Conservation (phyloP, 345 rosid species). For the Eucalyptus cladocalyx region DNA sequence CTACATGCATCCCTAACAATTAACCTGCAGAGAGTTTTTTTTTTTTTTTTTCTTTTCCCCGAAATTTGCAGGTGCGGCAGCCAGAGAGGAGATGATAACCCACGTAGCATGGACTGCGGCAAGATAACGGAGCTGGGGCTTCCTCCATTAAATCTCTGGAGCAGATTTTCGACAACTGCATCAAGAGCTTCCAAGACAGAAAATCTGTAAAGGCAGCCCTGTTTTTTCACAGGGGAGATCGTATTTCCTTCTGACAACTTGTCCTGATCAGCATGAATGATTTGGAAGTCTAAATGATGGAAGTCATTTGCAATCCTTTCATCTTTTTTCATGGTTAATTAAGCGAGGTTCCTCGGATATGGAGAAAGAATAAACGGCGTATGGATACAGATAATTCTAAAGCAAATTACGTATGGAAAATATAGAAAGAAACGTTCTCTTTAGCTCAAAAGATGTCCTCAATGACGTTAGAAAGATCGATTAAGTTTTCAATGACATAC, state of each 20-base stretch:
- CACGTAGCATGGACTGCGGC: conserved; percentile 61
- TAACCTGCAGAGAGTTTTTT: not conserved
- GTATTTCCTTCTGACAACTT: not conserved
- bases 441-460: not conserved
- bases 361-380: not conserved
- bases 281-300: not conserved
- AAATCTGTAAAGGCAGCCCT: conserved; percentile 24
- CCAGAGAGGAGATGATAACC: conserved; percentile 48
- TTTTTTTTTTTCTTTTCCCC: not conserved
- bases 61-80: conserved; percentile 31
- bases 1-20: not conserved
- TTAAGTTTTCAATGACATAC: not conserved
- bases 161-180: conserved; percentile 72
- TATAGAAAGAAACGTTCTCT: not conserved
- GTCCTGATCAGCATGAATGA: not conserved
- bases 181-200: conserved; percentile 56
- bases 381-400: not conserved
- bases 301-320: not conserved
- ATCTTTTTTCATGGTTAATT: not conserved
- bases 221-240: not conserved
- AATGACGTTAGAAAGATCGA: not conserved
- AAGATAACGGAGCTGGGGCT: conserved; percentile 51
- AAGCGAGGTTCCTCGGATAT: not conserved
- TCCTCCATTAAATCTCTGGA: conserved; percentile 40
- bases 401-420: not conserved